Conservation (phyloP, 2,329 filamentous ascomycete species). For the Helicocarpus griseus region DNA sequence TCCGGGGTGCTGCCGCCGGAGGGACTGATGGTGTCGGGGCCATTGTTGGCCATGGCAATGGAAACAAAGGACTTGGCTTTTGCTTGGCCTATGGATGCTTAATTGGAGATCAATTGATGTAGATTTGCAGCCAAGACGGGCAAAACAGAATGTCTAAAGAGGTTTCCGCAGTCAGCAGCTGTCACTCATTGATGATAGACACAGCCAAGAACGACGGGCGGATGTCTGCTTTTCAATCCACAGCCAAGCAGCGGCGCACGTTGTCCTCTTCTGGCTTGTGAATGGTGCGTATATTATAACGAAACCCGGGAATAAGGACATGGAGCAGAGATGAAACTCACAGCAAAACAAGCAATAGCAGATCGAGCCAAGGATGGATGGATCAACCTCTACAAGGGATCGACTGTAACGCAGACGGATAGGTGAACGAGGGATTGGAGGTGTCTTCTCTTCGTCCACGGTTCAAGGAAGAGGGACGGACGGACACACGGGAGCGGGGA, state of each 20-base stretch:
- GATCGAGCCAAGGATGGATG: not conserved
- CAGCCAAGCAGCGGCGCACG: not conserved
- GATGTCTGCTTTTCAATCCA: not conserved
- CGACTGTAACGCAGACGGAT: no score
- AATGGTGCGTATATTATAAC: not conserved
- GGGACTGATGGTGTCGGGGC: not conserved
- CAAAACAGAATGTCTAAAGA: no score
- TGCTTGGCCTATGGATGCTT: no score
- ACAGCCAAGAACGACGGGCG: no score
- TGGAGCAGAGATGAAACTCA: not conserved
- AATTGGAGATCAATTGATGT: no score
- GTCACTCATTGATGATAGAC: no score
- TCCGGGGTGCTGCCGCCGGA: constrained; percentile 25
- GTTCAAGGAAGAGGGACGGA: no score
- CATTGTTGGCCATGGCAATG: not conserved
- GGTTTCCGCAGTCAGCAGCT: no score
- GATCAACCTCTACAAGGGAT: no score
- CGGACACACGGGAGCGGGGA: not conserved
- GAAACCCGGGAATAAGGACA: not conserved
- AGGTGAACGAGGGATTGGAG: no score
- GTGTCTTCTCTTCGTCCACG: not conserved
- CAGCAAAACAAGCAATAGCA: not conserved
- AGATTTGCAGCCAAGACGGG: no score
- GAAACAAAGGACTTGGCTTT: no score
- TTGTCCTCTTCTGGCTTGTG: not conserved